Evolutionary conservation across 495 filamentous ascomycete species (phyloP), one percentile per base, ranked within the genome.

Genomic region (Schizothecium vesticola): DNA sequence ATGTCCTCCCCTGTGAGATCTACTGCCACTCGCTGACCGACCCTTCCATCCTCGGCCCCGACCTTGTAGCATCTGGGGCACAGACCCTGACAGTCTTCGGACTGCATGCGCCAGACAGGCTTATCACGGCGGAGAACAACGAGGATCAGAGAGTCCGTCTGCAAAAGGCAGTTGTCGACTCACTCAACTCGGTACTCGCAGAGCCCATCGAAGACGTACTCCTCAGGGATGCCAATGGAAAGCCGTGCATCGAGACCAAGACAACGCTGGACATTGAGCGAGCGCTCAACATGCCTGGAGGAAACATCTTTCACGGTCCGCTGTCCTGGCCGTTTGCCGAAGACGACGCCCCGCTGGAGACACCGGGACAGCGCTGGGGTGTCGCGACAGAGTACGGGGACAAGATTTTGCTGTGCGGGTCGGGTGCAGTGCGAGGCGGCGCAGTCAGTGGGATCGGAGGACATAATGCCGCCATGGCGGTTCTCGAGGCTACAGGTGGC

Each of bases 321-420:
- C 60, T 61, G 13, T 61, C 60, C n/a, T 61, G 60, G 60, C 60
- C 60, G n/a, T 61, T 61, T 33, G 60, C 25, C 4, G 60, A 61
- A 11, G 28, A 61, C 19, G 60, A 31, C 0, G 60, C 12, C 11
- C 13, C 25, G 13, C n/a, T 61, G 19, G 60, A 61, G 10, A 61
- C 60, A 12, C 60, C 60, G 7, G 60, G 16, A 0, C 23, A 61
- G 16, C 60, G 60, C 0, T 61, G 60, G 60, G 60, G 60, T 19
- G 60, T 61, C 0, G 60, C 60, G 60, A 61, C 60, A n/a, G 25
- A 25, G 26, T 61, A 61, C 3, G 60, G 60, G 11, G 60, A 61
- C 16, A 29, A 8, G 60, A 28, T 61, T 1, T 11, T 61, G 28
- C 23, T 61, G 60, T 61, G 60, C n/a, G 60, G 60, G 1, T 61